Conservation (phyloP, 2,329 filamentous ascomycete genomes). For the Phialophora macrospora region DNA sequence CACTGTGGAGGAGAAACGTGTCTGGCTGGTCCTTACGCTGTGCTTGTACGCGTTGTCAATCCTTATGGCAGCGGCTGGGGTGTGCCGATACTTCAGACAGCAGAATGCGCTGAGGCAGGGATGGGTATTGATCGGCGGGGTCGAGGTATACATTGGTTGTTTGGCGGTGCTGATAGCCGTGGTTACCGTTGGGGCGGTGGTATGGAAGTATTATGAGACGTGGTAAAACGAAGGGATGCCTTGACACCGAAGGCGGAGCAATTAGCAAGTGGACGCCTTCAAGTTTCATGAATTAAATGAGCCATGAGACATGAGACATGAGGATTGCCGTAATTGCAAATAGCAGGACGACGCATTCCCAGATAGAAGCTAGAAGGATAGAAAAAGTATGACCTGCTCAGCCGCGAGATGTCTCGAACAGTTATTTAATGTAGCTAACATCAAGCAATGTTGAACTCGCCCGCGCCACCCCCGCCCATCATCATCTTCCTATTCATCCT, state of each 20-base stretch:
- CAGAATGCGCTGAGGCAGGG: neutral
- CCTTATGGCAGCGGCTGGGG: neutral
- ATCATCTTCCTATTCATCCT: conserved; percentile 56
- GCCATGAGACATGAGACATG: neutral
- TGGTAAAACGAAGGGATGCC: neutral
- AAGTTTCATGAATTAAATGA: neutral
- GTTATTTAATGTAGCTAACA: neutral
- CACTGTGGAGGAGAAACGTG: neutral
- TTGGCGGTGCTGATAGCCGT: conserved; percentile 1
- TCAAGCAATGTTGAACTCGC: conserved; percentile 64
- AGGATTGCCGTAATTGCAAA: neutral
- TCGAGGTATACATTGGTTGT: neutral
- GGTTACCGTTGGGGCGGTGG: neutral
- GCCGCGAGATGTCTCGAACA: neutral
- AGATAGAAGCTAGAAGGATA: neutral
- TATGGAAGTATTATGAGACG: neutral
- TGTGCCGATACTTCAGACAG: neutral
- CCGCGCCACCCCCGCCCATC: conserved; percentile 55
- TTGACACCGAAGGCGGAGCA: neutral
- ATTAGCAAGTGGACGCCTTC: neutral
- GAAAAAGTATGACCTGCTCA: neutral
- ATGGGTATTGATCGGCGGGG: neutral
- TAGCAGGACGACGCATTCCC: neutral
- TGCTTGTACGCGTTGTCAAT: neutral
- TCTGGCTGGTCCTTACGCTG: neutral